Percentiles rank a stretch among this genome's conserved stretches.
Evolutionary conservation across 352 stramenopile species (phyloP).

Genomic region (Aphanomyces euteiches): DNA sequence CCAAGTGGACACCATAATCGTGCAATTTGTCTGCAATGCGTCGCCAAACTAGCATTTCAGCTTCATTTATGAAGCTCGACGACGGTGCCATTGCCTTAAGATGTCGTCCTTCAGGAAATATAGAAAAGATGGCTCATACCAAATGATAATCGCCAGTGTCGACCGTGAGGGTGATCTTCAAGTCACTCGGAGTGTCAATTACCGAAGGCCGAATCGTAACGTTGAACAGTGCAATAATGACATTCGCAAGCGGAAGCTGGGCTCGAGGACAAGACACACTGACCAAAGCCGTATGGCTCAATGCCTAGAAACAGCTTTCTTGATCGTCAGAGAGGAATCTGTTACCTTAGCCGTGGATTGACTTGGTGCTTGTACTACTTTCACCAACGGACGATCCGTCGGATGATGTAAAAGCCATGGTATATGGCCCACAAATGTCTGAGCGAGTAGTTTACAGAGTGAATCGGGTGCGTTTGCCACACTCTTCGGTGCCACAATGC

Average conservation of each 20-base stretch:
- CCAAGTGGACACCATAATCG: not conserved
- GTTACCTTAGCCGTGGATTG: not conserved
- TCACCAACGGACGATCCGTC: not conserved
- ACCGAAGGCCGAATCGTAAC: not conserved
- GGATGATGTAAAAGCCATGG: constrained; percentile 7
- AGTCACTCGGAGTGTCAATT: not conserved
- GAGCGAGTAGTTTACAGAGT: not conserved
- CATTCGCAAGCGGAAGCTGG: not conserved
- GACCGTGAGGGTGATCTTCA: constrained; percentile 8
- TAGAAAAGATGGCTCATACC: not conserved
- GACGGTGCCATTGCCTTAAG: not conserved
- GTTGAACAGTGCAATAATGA: constrained; percentile 8
- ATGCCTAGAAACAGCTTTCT: not conserved
- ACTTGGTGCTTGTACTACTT: not conserved
- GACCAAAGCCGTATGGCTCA: constrained; percentile 1
- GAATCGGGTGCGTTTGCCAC: not conserved
- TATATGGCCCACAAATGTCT: not conserved
- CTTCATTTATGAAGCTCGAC: constrained; percentile 1
- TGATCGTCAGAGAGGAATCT: not conserved
- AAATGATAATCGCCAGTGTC: constrained; percentile 1
- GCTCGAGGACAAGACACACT: not conserved
- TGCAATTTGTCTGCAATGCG: not conserved
- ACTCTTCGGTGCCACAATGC: not conserved
- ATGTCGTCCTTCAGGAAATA: not conserved
- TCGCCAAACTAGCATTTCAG: not conserved